Evolutionary conservation across 163 green algal species (phyloP), one percentile per base, ranked within the genome.

Genomic region (Volvox carteri): DNA sequence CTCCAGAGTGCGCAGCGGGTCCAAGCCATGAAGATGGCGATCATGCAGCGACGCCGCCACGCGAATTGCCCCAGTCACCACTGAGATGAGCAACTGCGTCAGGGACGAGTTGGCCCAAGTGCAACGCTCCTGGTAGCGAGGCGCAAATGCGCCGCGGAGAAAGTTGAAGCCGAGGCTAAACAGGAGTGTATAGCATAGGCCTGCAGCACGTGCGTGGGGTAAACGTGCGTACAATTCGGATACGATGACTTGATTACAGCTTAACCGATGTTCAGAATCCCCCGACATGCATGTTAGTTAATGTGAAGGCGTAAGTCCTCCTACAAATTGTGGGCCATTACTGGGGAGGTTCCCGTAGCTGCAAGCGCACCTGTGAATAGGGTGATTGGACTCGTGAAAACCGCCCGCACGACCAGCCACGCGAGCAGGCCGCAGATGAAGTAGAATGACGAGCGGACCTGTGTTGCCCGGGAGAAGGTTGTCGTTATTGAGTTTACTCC

Each of bases 391-490:
- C 58, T 65, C 42, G 18, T 72, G 60, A 86, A 65, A 25, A 92
- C 52, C 30, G 52, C 74, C 4, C 83, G 58, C 48, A 90, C 58
- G 18, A 83, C 50, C 76, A 90, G 12, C 62, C 86, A 90, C 48
- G 73, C 46, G 39, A 90, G 58, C 39, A 90, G 30, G 39, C 89
- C 89, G 7, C 39, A n/a, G 33, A 92, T 52, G n/a, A 92, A 88
- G 75, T 92, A 92, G 35, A 92, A 87, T 21, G 50, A 8, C n/a
- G 89, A 92, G 84, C 89, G 89, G 35, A 92, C 76, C 50, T 90
- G 58, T 33, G 39, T 50, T 76, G 39, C 1, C 1, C 37, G 58
- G 18, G 16, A 8, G 35, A 56, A 78, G 70, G 70, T 58, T 11
- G 54, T 23, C 54, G 54, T 4, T 7, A 2, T 28, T 25, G 54